Evolutionary conservation across 352 stramenopile genomes (phyloP).

Genomic region (Ophiocytium majus): DNA sequence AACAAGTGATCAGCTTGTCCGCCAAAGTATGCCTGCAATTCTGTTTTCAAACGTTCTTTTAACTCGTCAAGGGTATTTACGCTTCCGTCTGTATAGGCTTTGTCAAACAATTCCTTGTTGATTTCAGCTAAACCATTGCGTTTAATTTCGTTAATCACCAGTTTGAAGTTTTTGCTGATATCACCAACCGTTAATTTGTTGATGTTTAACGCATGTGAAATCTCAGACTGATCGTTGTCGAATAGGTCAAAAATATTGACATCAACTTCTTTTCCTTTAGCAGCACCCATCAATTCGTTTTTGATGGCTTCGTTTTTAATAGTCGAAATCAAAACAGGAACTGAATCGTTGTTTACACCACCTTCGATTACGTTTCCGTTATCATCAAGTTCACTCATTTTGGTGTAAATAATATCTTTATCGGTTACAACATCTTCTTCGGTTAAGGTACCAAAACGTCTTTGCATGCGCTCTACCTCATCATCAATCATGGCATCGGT

Average conservation of each 20-base stretch:
- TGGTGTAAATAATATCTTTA: neutral
- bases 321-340: neutral
- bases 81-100: neutral
- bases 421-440: neutral
- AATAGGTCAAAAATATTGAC: neutral
- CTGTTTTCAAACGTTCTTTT: neutral
- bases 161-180: neutral
- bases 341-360: constrained; percentile 15
- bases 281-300: neutral
- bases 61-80: neutral
- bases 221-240: neutral
- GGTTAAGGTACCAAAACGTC: neutral
- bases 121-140: neutral
- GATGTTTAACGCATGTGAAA: neutral
- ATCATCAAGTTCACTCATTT: neutral
- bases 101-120: neutral
- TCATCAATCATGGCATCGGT: neutral
- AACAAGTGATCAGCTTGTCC: constrained; percentile 1
- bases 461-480: neutral
- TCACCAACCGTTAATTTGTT: neutral
- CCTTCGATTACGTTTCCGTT: neutral
- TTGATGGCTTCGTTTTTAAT: constrained; percentile 2
- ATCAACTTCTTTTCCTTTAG: neutral
- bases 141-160: neutral
- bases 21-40: neutral